phyloP scores from a whole-genome alignment of 306 rosid genomes.

The Ammopiptanthus mongolicus region DNA sequence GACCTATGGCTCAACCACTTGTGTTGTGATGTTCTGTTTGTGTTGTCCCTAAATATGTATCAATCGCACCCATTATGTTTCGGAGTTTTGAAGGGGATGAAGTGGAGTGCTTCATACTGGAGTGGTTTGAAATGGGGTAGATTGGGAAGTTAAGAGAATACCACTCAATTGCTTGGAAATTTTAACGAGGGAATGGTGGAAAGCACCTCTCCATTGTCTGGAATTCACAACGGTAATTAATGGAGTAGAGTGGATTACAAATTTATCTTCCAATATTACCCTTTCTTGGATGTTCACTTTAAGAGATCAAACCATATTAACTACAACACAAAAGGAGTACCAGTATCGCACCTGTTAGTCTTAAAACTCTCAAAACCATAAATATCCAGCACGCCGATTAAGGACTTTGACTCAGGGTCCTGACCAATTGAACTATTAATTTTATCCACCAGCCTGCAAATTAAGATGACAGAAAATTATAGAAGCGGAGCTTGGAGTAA shows the following conservation, averaged over 20 bases:
- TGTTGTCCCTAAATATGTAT: background rate
- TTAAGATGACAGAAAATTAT: constrained; percentile 26
- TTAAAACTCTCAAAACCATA: constrained; percentile 99
- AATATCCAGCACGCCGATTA: constrained; percentile 97
- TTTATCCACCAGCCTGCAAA: constrained; percentile 88
- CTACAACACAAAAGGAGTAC: constrained; percentile 44
- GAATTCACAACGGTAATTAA: constrained; percentile 3
- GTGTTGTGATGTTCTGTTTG: too few relatives aligned
- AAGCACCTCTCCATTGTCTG: background rate
- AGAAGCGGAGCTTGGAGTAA: background rate
- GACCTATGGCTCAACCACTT: too few relatives aligned
- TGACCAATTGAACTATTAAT: constrained; percentile 93
- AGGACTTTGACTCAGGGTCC: constrained; percentile 77
- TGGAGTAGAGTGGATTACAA: background rate
- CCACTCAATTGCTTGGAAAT: background rate
- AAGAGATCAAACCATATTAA: constrained; percentile 24
- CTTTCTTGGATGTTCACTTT: constrained; percentile 13
- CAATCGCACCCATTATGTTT: background rate
- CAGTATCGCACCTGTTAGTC: constrained; percentile 87
- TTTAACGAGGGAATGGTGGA: background rate
- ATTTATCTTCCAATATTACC: background rate
- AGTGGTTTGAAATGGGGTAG: background rate
- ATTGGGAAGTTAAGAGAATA: background rate
- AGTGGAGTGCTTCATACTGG: background rate
- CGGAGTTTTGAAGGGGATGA: background rate